Conservation (phyloP, 768 basidiomycete genomes). For the Floccularia luteovirens region DNA sequence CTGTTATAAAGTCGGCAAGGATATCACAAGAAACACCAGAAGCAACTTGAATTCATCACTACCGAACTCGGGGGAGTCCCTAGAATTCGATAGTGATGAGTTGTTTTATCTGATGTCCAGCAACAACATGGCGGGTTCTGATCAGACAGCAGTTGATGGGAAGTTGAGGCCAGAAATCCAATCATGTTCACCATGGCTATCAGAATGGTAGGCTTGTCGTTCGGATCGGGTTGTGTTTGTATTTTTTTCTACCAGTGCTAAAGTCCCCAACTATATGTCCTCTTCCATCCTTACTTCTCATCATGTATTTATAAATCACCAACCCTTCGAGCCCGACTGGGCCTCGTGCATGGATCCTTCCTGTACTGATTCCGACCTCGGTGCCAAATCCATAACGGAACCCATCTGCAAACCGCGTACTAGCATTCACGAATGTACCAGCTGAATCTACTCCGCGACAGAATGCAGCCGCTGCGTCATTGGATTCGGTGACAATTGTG, state of each 20-base stretch:
- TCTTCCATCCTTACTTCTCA: conserved; percentile 62
- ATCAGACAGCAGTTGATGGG: too few relatives aligned
- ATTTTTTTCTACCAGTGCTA: conserved; percentile 67
- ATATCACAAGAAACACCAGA: too few relatives aligned
- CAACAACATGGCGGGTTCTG: too few relatives aligned
- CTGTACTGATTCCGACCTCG: conserved; percentile 96
- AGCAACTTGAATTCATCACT: too few relatives aligned
- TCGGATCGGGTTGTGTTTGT: conserved; percentile 52
- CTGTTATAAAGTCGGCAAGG: too few relatives aligned
- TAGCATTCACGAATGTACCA: conserved; percentile 91
- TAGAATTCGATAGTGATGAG: too few relatives aligned
- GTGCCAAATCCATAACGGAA: conserved; percentile 97
- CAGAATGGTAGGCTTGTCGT: conserved; percentile 40
- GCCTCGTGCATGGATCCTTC: conserved; percentile 92
- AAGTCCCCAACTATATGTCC: conserved; percentile 91
- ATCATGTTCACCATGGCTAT: neutral
- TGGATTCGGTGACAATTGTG: conserved; percentile 80
- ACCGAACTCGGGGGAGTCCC: too few relatives aligned
- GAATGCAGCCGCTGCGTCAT: conserved; percentile 58
- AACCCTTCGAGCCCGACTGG: conserved; percentile 93
- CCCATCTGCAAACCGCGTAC: conserved; percentile 94
- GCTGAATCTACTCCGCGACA: conserved; percentile 87
- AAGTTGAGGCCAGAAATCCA: conserved; percentile 2
- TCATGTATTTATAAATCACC: conserved; percentile 94
- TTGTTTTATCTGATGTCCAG: too few relatives aligned